These are phyloP conservation scores for Beauveria varroae DNA, from an alignment of 2,329 filamentous ascomycete genomes.

Conservation along the genomic window DNA sequence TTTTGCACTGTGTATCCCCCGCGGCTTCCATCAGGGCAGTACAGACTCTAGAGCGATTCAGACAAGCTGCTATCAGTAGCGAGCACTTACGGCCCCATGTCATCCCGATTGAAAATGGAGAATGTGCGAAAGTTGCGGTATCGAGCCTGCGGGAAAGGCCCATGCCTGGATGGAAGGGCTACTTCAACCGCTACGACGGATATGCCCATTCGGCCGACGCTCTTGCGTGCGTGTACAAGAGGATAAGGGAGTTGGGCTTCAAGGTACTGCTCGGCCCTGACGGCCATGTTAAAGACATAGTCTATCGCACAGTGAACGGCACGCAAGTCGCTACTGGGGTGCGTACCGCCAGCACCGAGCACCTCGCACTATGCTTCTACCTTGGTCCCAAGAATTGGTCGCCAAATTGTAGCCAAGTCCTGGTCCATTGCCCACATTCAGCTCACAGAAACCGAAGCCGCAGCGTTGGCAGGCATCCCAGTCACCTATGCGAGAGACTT, in stretches of 20 bases:
- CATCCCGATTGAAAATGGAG: constrained; percentile 23
- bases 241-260: constrained; percentile 30
- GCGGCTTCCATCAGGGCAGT: constrained; percentile 39
- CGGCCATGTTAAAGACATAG: constrained; percentile 20
- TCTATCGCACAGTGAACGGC: constrained; percentile 15
- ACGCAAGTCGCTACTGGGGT: constrained; percentile 18
- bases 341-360: constrained; percentile 17
- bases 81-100: constrained; percentile 33
- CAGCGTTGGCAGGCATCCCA: constrained; percentile 48
- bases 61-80: constrained; percentile 24
- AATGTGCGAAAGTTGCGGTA: constrained; percentile 14
- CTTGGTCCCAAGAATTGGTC: constrained; percentile 40
- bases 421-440: constrained; percentile 55
- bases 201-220: constrained; percentile 50
- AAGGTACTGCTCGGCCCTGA: constrained; percentile 27
- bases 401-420: constrained; percentile 45
- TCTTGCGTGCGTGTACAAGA: constrained; percentile 37
- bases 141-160: constrained; percentile 44
- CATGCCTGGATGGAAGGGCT: constrained; percentile 46
- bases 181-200: constrained; percentile 49
- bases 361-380: constrained; percentile 29
- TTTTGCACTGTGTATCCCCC: constrained; percentile 41
- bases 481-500: constrained; percentile 54
- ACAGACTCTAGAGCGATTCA: constrained; percentile 28
- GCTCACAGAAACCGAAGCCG: constrained; percentile 46